Percentiles rank a stretch among this genome's conserved stretches.
Evolutionary conservation across 2,329 filamentous ascomycete species (phyloP).

Genomic region (Aspergillus sp.): DNA sequence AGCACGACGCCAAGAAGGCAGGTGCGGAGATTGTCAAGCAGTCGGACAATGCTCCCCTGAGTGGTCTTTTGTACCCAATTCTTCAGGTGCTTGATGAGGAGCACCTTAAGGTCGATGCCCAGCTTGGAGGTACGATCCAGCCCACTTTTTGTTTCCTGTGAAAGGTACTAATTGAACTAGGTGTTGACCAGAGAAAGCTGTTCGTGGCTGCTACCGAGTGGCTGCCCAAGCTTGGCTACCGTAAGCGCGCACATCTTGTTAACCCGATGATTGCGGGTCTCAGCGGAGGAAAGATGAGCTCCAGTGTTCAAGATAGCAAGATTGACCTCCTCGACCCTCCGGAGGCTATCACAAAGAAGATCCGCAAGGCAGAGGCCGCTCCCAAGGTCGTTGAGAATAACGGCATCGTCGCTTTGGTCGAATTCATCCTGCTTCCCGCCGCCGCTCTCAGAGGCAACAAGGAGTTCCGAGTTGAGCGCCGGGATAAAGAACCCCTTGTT

Average conservation of each 20-base stretch:
- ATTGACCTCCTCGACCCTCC: constrained; percentile 83
- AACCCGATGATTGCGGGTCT: constrained; percentile 91
- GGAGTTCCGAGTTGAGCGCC: constrained; percentile 70
- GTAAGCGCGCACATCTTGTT: constrained; percentile 73
- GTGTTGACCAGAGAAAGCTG: constrained; percentile 49
- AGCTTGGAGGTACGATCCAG: constrained; percentile 73
- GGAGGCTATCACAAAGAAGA: constrained; percentile 77
- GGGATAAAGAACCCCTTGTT: constrained; percentile 70
- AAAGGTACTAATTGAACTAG: constrained; percentile 44
- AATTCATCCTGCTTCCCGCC: constrained; percentile 83
- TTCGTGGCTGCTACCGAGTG: constrained; percentile 72
- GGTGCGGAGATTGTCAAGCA: constrained; percentile 96
- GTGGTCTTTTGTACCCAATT: constrained; percentile 78
- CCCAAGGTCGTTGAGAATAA: constrained; percentile 82
- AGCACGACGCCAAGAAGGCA: constrained; percentile 85
- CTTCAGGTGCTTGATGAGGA: constrained; percentile 92
- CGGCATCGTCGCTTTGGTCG: constrained; percentile 82
- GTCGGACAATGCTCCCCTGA: constrained; percentile 73
- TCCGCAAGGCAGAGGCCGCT: constrained; percentile 80
- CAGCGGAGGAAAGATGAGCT: constrained; percentile 81
- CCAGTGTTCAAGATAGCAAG: constrained; percentile 67
- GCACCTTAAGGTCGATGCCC: constrained; percentile 82
- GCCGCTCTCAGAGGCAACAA: constrained; percentile 48
- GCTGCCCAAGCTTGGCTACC: constrained; percentile 84
- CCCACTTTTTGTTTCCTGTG: constrained; percentile 30